These are phyloP conservation scores for Pyrus hybrid DNA, from an alignment of 331 rosid species.

Conservation along the genomic window DNA sequence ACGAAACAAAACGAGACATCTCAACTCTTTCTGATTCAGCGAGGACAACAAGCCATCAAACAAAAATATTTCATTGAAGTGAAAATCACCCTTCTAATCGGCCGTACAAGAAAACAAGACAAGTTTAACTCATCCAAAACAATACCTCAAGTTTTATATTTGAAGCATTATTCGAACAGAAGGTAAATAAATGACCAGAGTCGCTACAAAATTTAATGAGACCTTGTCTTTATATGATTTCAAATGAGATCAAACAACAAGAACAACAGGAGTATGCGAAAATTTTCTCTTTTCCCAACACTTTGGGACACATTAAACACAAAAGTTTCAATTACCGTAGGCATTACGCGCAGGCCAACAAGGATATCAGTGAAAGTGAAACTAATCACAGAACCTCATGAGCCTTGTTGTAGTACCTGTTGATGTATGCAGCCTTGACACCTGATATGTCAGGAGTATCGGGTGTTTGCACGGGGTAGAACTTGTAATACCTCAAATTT, in stretches of 20 bases:
- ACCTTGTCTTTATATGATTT: not conserved
- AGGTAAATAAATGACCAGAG: not conserved
- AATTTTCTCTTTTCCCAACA: not conserved
- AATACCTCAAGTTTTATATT: not conserved
- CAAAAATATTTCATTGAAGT: not conserved
- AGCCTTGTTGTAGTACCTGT: not conserved
- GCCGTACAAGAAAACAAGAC: not conserved
- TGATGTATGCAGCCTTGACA: not conserved
- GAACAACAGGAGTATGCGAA: not conserved
- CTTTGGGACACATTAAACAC: not conserved
- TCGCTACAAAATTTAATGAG: not conserved
- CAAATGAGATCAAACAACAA: not conserved
- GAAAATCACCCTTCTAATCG: not conserved
- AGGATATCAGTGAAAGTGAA: not conserved
- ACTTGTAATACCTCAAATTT: not conserved
- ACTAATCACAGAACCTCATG: not conserved
- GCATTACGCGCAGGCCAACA: not conserved
- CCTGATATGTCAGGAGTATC: not conserved
- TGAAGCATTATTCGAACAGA: not conserved
- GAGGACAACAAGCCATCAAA: not conserved
- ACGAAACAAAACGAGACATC: not conserved
- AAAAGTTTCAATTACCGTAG: not conserved
- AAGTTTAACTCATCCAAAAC: not conserved
- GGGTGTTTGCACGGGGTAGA: not conserved
- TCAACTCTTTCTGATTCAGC: not conserved